Conservation (phyloP, 371 early-diverging fungal species). For the Circinella minor region DNA sequence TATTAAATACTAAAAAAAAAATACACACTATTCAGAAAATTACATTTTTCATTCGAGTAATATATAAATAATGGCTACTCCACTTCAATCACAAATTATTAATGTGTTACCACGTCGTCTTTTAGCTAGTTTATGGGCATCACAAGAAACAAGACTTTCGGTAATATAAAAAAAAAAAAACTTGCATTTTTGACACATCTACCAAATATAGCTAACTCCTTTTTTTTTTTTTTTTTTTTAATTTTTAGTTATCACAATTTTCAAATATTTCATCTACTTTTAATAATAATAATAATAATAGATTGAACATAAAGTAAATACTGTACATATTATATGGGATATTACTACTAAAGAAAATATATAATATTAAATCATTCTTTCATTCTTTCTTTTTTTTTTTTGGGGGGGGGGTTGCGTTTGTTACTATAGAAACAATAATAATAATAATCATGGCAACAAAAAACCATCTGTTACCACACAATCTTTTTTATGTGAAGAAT, state of each 20-base stretch:
- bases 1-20: too few relatives aligned
- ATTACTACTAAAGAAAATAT: neutral
- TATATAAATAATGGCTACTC: neutral
- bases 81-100: conserved; percentile 49
- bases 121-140: conserved; percentile 42
- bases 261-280: neutral
- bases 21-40: too few relatives aligned
- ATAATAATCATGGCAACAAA: neutral
- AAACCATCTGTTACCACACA: conserved; percentile 39
- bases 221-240: neutral
- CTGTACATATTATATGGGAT: neutral
- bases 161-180: conserved; percentile 22
- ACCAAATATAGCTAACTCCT: neutral
- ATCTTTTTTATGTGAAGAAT: conserved; percentile 68
- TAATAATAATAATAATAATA: neutral
- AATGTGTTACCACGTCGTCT: conserved; percentile 44
- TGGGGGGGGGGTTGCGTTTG: neutral
- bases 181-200: conserved; percentile 1
- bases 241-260: conserved; percentile 14
- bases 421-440: neutral
- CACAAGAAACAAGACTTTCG: conserved; percentile 48
- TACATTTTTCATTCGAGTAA: too few relatives aligned
- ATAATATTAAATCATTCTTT: too few relatives aligned
- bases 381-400: neutral
- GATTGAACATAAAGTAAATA: neutral